Conservation (phyloP, 495 filamentous ascomycete genomes). For the Aspergillus cristatus region DNA sequence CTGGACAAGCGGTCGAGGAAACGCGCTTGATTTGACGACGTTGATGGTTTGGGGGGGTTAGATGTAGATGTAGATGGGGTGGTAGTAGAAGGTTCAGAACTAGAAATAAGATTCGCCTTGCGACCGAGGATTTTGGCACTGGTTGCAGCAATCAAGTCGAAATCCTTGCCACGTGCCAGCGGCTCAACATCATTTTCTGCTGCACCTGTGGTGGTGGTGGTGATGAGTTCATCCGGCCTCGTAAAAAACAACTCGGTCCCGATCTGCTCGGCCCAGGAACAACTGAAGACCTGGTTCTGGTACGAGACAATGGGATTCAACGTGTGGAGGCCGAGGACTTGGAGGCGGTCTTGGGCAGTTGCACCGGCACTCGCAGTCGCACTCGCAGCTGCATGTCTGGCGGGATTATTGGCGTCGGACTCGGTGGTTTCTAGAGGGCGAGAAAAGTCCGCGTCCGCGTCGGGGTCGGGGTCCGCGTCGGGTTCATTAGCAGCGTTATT, state of each 20-base stretch:
- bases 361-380: constrained; percentile 9
- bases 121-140: constrained; percentile 39
- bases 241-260: constrained; percentile 74
- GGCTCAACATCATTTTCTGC: neutral
- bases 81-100: constrained; percentile 5
- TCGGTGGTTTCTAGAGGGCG: constrained; percentile 1
- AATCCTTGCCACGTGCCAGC: constrained; percentile 28
- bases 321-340: constrained; percentile 72
- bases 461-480: neutral
- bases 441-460: neutral
- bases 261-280: constrained; percentile 65
- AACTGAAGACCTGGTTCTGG: constrained; percentile 63
- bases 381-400: constrained; percentile 3
- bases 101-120: constrained; percentile 32
- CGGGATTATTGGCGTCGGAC: constrained; percentile 9
- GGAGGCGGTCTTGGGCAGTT: constrained; percentile 45
- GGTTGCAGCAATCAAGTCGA: constrained; percentile 55
- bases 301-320: constrained; percentile 64
- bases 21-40: constrained; percentile 27
- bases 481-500: too few species aligned
- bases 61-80: neutral
- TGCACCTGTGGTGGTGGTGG: neutral
- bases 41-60: constrained; percentile 9
- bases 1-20: constrained; percentile 36
- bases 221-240: constrained; percentile 22